Base-by-base conservation (phyloP, 2,329 filamentous ascomycete genomes). In the Fusarium sp. region DNA sequence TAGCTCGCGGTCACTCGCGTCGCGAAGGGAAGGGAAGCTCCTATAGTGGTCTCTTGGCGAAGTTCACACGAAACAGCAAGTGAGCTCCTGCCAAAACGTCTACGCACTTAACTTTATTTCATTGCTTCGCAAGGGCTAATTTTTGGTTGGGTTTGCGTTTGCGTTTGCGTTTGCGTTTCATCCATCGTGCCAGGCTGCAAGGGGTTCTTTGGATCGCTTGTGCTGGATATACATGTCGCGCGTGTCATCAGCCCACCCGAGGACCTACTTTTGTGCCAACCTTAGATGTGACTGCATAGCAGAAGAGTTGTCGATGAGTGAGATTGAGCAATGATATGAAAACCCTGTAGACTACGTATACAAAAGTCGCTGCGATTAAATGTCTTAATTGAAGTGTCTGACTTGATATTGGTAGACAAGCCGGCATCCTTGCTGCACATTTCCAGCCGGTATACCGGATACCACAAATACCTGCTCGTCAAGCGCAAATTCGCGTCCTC, bases 401-500 rank as follows among this genome's bases (percentile, higher is more conserved):
- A 23, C 13, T 51, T 34, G 18, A 51, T n/a, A 51, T 51, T 10
- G 26, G 25, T 25, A 19, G 31, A 21, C 23, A 26, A 51, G 49
- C 34, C 31, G 23, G 49, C 21, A 43, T 23, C 19, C 41, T 43
- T 21, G 14, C 41, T 43, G 41, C 19, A 51, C 31, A n/a, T 10
- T 26, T 26, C 44, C 19, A 28, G 18, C 26, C 23, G 21, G 14
- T 45, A 23, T 45, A 25, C 37, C 58, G 37, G 51, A 34, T 43
- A 58, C 34, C 44, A 48, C 46, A 50, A 53, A 67, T 67, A 43
- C 50, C 44, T 30, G 19, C 34, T 28, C 11, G 25, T 26, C 60
- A 23, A 41, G 34, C 34, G 13, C 58, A 62, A 48, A 41, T 31
- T 31, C 48, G 34, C 39, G 45, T 21, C 52, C 44, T 67, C 82